phyloP scores from a whole-genome alignment of 306 rosid species.

The Abrus precatorius region DNA sequence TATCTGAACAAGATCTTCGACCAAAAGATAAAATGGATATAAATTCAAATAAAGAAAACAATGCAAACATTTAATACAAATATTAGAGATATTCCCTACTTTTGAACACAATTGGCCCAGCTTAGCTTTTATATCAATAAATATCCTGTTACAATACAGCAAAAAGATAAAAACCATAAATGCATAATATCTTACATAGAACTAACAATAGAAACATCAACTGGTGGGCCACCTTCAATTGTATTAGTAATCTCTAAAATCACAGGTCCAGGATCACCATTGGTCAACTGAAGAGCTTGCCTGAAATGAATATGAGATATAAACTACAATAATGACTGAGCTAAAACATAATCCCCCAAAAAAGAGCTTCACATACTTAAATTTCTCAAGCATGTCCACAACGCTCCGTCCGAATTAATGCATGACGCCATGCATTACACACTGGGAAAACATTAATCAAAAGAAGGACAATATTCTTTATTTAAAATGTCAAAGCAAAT shows the following conservation, averaged over 20 bases:
- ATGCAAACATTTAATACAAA: constrained; percentile 3
- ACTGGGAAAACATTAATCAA: constrained; percentile 98
- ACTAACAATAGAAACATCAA: constrained; percentile 94
- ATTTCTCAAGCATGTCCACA: constrained; percentile 93
- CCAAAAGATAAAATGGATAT: not conserved
- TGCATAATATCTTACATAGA: constrained; percentile 83
- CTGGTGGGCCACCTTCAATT: constrained; percentile 96
- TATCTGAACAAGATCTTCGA: not conserved
- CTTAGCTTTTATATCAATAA: constrained; percentile 22
- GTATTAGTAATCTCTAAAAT: constrained; percentile 89
- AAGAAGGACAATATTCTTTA: constrained; percentile 43
- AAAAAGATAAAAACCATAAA: constrained; percentile 39
- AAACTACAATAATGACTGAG: constrained; percentile 12
- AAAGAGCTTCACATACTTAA: constrained; percentile 71
- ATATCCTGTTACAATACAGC: constrained; percentile 9
- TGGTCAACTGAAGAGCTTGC: constrained; percentile 96
- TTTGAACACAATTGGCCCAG: constrained; percentile 17
- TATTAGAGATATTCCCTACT: constrained; percentile 31
- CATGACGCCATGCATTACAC: constrained; percentile 99
- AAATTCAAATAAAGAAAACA: constrained; percentile 5
- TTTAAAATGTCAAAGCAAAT: not conserved
- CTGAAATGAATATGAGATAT: constrained; percentile 57
- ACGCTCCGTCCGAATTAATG: constrained; percentile 95
- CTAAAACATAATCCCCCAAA: constrained; percentile 7
- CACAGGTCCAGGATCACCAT: constrained; percentile 83